Conservation (phyloP, 139 green algal species). For the Desmodesmus armatus region DNA sequence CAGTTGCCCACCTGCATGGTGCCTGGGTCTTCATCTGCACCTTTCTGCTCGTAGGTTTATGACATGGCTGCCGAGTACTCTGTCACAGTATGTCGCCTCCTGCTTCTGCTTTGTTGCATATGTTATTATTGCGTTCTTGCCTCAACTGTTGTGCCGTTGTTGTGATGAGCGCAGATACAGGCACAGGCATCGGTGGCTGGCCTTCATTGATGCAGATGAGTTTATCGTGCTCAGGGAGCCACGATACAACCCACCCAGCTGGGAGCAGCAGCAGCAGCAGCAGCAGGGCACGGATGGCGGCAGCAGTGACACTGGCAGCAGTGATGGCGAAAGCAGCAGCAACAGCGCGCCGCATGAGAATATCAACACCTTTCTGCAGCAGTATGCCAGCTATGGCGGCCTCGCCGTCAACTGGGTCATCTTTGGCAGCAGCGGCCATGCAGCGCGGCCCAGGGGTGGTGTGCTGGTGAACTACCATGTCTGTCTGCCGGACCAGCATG, state of each 20-base stretch:
- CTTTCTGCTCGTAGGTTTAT: too few species aligned
- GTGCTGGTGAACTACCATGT: slow-evolving; percentile 50
- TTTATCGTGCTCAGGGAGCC: slow-evolving; percentile 65
- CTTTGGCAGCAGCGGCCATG: slow-evolving; percentile 61
- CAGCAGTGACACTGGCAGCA: neutral
- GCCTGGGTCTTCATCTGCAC: too few species aligned
- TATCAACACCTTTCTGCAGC: slow-evolving; percentile 51
- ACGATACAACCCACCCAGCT: neutral
- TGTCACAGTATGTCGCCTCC: too few species aligned
- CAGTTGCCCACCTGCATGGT: too few species aligned
- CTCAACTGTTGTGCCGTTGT: too few species aligned
- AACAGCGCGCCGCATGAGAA: slow-evolving; percentile 21
- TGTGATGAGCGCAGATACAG: too few species aligned
- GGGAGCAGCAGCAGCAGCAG: slow-evolving; percentile 31
- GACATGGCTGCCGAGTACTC: too few species aligned
- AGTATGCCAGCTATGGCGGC: slow-evolving; percentile 52
- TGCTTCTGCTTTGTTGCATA: neutral
- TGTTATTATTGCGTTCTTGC: too few species aligned
- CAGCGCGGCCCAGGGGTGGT: slow-evolving; percentile 13
- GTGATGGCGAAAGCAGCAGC: neutral
- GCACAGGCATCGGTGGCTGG: slow-evolving; percentile 55
- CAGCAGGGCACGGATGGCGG: slow-evolving; percentile 17
- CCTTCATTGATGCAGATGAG: slow-evolving; percentile 69
- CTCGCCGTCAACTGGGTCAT: slow-evolving; percentile 60
- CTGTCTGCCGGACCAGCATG: slow-evolving; percentile 41